A percentile compares a stretch with the other conserved stretches of the same genome.
These are phyloP conservation scores for Arachnopeziza araneosa DNA, from an alignment of 2,329 filamentous ascomycete species.

Conservation along the genomic window DNA sequence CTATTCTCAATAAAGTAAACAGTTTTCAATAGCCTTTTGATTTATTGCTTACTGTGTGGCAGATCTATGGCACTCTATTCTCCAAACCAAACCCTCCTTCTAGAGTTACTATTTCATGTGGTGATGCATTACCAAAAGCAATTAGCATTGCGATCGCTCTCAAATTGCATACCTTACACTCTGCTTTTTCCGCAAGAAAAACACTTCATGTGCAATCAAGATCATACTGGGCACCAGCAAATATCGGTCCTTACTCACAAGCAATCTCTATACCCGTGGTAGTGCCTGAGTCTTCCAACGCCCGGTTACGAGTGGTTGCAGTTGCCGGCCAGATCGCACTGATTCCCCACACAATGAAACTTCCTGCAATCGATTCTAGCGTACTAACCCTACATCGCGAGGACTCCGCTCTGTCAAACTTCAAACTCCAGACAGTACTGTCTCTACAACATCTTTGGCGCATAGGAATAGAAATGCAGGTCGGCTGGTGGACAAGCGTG, in stretches of 20 bases:
- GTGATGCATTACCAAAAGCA: slow-evolving; percentile 54
- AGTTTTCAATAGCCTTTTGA: background rate
- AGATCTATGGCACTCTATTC: slow-evolving; percentile 71
- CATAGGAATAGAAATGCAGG: slow-evolving; percentile 65
- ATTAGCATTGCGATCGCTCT: slow-evolving; percentile 57
- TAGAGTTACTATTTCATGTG: slow-evolving; percentile 76
- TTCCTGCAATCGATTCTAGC: slow-evolving; percentile 34
- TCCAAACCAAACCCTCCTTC: slow-evolving; percentile 74
- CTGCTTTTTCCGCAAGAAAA: slow-evolving; percentile 36
- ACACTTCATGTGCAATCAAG: slow-evolving; percentile 85
- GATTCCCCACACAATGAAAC: slow-evolving; percentile 69
- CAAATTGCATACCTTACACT: slow-evolving; percentile 23
- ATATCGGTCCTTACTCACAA: slow-evolving; percentile 96
- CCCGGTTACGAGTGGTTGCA: slow-evolving; percentile 41
- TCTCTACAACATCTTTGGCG: slow-evolving; percentile 87
- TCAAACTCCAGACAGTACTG: slow-evolving; percentile 58
- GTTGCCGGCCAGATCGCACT: slow-evolving; percentile 92
- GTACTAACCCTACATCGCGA: slow-evolving; percentile 23
- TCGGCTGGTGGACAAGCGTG: slow-evolving; percentile 69
- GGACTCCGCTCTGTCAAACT: slow-evolving; percentile 17
- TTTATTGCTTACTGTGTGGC: background rate
- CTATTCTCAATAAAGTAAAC: slow-evolving; percentile 55
- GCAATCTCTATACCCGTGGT: slow-evolving; percentile 55
- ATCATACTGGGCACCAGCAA: slow-evolving; percentile 96
- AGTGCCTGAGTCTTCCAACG: slow-evolving; percentile 21